Evolutionary conservation across 495 filamentous ascomycete genomes (phyloP).

Genomic region (Penicillium subrubescens): DNA sequence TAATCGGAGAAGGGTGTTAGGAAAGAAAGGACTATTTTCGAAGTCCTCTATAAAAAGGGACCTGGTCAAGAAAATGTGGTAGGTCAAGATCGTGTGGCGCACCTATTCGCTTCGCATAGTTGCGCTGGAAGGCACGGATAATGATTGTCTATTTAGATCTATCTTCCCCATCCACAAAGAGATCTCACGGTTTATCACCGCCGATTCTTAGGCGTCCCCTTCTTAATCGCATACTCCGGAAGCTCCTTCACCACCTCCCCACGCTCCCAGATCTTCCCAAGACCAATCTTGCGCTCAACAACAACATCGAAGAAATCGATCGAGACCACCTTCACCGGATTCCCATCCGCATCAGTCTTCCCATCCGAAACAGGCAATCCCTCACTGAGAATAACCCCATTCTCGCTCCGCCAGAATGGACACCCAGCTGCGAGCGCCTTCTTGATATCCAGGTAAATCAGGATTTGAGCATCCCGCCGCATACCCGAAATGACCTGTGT

Average conservation of each 20-base stretch:
- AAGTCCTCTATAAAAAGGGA: too few species aligned
- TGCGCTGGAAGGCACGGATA: too few species aligned
- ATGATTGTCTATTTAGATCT: background rate
- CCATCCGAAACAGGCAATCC: slow-evolving; percentile 32
- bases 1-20: too few species aligned
- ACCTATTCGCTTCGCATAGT: too few species aligned
- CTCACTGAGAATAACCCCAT: slow-evolving; percentile 68
- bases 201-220: slow-evolving; percentile 39
- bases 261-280: slow-evolving; percentile 67
- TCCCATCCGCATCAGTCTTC: slow-evolving; percentile 13
- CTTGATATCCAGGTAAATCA: slow-evolving; percentile 78
- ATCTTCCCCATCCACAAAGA: background rate
- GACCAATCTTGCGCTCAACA: slow-evolving; percentile 54
- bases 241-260: slow-evolving; percentile 60
- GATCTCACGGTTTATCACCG: slow-evolving; percentile 7
- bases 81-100: too few species aligned
- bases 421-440: slow-evolving; percentile 63
- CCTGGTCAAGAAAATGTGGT: too few species aligned
- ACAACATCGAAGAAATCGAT: slow-evolving; percentile 54
- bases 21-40: too few species aligned
- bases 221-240: slow-evolving; percentile 34
- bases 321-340: slow-evolving; percentile 36
- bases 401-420: slow-evolving; percentile 86
- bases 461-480: slow-evolving; percentile 72
- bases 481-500: slow-evolving; percentile 78